Evolutionary conservation across 164 flowering plant genomes (phyloP).

Genomic region (Magnolia officinalis): DNA sequence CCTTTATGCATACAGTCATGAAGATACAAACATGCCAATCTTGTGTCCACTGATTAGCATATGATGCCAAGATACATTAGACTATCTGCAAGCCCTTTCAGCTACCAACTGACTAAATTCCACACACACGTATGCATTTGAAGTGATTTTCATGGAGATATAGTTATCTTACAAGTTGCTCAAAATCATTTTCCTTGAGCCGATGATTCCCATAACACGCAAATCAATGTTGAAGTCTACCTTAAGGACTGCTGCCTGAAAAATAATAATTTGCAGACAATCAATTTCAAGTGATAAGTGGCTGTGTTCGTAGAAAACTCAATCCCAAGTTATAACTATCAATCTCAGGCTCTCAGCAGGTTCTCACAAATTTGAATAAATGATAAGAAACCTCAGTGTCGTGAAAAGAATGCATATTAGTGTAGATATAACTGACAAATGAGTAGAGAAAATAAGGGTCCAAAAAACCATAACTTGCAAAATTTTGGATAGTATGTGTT

Average conservation of each 20-base stretch:
- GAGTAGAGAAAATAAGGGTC: no score
- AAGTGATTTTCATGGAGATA: not conserved
- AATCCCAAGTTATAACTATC: not conserved
- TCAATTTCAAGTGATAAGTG: conserved; percentile 3
- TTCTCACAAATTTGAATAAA: not conserved
- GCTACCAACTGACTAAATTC: no score
- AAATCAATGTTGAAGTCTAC: conserved; percentile 88
- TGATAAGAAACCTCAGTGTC: not conserved
- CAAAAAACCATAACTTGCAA: no score
- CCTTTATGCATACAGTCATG: no score
- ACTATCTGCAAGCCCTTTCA: no score
- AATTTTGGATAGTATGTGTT: no score
- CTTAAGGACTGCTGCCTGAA: conserved; percentile 81
- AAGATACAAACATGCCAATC: no score
- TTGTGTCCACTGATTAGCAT: no score
- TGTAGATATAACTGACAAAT: no score
- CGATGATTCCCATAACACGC: conserved; percentile 92
- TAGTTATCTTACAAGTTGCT: conserved; percentile 62
- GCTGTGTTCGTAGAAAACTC: not conserved
- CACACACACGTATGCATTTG: no score
- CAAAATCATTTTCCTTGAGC: conserved; percentile 74
- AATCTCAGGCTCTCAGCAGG: not conserved
- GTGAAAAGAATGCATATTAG: not conserved
- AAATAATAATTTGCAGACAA: conserved; percentile 4
- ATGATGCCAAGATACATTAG: no score